Base-by-base conservation (phyloP, 2,329 filamentous ascomycete species). In the Sporothrix pallida region DNA sequence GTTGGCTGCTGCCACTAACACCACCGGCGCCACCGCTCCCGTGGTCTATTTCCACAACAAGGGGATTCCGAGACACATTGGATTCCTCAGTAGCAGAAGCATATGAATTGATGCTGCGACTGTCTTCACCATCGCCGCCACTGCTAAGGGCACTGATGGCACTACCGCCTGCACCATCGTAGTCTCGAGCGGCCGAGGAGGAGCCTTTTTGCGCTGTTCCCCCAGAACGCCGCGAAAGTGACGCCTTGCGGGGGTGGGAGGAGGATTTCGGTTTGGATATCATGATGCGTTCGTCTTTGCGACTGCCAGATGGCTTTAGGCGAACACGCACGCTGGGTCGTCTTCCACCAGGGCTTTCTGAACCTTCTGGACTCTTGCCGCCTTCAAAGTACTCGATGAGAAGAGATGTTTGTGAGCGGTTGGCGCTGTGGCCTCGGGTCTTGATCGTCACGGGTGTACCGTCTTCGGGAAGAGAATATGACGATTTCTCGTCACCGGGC, bases 321-420 rank as follows among this genome's bases (percentile, higher is more conserved):
- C 90, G 88, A 82, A 92, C 86, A 80, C 88, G 89, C 72, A 98
- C 93, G 81, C 94, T 97, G 13, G 95, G 94, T 78, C 92, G 91
- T 78, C 92, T 91, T 78, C 90, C 88, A 78, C 86, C 86, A 78
- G 86, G 86, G 73, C 88, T 84, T 58, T 83, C 81, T n/a, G 83
- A 81, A 76, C 86, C 84, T 73, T 85, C 85, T 73, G 86, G 83
- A 60, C 78, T 74, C 81, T 93, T 95, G 76, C 91, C 90, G 77
- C 90, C 93, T 83, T 97, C 95, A 79, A 97, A 98, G 83, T 97
- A 97, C 83, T 98, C 95, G 79, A 98, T 98, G 78, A 98, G 86
- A 77, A 98, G 87, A 73, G 93, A 97, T 52, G 95, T 97, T 84
- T 97, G 94, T 63, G 93, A 97, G 78, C 89, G 83, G 80, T 84